Percentiles rank a stretch among this genome's conserved stretches.
These are phyloP conservation scores for Trichophyton benhamiae DNA, from an alignment of 2,329 filamentous ascomycete genomes.

Conservation along the genomic window DNA sequence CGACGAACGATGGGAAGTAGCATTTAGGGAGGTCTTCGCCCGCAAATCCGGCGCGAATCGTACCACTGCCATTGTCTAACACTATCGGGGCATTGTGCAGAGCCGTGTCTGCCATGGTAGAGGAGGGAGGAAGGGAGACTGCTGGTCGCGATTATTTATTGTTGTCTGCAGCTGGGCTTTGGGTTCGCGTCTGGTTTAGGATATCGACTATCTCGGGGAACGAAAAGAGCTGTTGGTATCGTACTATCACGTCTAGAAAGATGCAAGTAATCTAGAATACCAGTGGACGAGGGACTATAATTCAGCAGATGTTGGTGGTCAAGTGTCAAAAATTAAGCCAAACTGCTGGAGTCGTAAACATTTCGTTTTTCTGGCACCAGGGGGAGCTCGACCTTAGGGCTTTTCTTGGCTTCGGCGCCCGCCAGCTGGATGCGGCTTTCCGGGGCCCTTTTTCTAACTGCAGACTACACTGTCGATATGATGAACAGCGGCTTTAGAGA, in stretches of 20 bases:
- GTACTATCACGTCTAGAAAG: neutral
- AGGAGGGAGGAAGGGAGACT: slow-evolving; percentile 1
- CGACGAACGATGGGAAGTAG: slow-evolving; percentile 95
- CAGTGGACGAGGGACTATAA: neutral
- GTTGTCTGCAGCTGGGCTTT: neutral
- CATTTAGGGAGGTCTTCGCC: slow-evolving; percentile 93
- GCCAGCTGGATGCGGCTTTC: neutral
- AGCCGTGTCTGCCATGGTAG: slow-evolving; percentile 48
- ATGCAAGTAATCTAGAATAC: neutral
- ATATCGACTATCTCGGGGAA: neutral
- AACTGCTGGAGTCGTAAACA: neutral
- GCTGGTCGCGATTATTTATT: neutral
- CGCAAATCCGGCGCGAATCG: slow-evolving; percentile 91
- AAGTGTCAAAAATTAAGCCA: neutral
- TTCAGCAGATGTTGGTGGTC: neutral
- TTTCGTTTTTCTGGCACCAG: neutral
- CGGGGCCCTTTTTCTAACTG: neutral
- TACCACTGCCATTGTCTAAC: slow-evolving; percentile 96
- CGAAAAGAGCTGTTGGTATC: neutral
- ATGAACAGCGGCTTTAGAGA: too few relatives aligned
- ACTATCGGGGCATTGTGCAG: slow-evolving; percentile 97
- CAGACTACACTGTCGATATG: too few relatives aligned
- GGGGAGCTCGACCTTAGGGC: neutral
- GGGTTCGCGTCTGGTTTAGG: neutral
- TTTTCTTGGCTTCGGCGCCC: neutral